A percentile compares a stretch with the other conserved stretches of the same genome.
Evolutionary conservation across 768 basidiomycete species (phyloP).

Genomic region (Termitomyces sp.): DNA sequence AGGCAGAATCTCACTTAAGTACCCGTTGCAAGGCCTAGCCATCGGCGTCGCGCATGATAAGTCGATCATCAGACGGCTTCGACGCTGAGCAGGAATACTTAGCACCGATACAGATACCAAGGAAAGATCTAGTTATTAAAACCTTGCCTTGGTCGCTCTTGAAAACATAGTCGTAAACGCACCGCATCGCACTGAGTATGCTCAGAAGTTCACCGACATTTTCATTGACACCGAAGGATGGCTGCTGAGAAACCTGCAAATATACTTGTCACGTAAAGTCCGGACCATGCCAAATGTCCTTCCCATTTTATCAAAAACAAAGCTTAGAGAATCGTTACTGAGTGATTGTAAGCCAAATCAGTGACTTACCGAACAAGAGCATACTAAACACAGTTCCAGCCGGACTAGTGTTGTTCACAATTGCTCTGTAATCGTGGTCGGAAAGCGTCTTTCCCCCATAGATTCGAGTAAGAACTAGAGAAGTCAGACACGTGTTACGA

Average conservation of each 20-base stretch:
- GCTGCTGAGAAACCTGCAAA: constrained; percentile 84
- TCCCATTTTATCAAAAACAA: constrained; percentile 78
- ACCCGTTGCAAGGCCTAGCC: constrained; percentile 88
- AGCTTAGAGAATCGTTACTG: constrained; percentile 27
- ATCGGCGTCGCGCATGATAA: constrained; percentile 74
- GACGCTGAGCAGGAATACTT: constrained; percentile 87
- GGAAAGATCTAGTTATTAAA: constrained; percentile 56
- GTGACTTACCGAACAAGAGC: constrained; percentile 54
- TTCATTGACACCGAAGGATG: constrained; percentile 67
- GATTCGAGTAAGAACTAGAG: constrained; percentile 56
- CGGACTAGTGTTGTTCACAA: constrained; percentile 64
- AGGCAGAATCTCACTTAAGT: constrained; percentile 13
- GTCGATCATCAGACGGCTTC: constrained; percentile 79
- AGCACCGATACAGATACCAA: constrained; percentile 83
- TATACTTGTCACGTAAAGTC: constrained; percentile 22
- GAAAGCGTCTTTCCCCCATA: constrained; percentile 52
- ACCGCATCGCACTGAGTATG: constrained; percentile 77
- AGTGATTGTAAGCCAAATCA: not conserved
- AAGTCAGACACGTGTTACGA: not conserved
- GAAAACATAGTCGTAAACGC: constrained; percentile 9
- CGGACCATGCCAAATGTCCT: constrained; percentile 80
- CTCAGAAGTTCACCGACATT: constrained; percentile 62
- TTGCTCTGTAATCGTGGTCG: constrained; percentile 51
- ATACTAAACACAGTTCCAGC: constrained; percentile 82
- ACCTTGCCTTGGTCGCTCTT: not conserved